phyloP scores from a whole-genome alignment of 495 filamentous ascomycete genomes.

The Lasiosphaeria hispida region DNA sequence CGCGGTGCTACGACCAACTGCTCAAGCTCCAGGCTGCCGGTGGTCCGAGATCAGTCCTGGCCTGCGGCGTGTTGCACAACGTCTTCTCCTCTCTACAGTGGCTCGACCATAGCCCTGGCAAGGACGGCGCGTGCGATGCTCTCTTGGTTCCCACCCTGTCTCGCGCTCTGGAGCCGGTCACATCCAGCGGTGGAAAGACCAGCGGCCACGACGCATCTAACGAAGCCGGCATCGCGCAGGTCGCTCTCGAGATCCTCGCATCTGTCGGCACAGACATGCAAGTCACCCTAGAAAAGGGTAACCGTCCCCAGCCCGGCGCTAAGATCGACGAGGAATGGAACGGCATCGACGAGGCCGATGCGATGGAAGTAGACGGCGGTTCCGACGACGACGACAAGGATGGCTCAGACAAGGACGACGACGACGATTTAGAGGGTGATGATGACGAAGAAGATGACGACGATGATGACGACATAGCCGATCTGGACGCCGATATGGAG shows the following conservation, averaged over 20 bases:
- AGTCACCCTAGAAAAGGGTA: conserved; percentile 41
- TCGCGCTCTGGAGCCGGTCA: conserved; percentile 33
- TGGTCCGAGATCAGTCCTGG: conserved; percentile 39
- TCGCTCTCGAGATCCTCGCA: conserved; percentile 55
- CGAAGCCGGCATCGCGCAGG: conserved; percentile 39
- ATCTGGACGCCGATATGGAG: conserved; percentile 58
- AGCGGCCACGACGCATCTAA: conserved; percentile 28
- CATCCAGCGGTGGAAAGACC: conserved; percentile 18
- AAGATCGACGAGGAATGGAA: conserved; percentile 29
- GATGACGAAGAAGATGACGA: conserved; percentile 33
- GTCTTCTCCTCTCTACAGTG: conserved; percentile 45
- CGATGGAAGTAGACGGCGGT: conserved; percentile 30
- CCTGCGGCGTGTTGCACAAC: conserved; percentile 55
- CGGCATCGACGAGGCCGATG: conserved; percentile 33
- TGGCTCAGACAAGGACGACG: conserved; percentile 24
- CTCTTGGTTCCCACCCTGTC: conserved; percentile 45
- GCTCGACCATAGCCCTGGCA: conserved; percentile 47
- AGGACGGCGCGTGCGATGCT: conserved; percentile 47
- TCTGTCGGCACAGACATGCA: conserved; percentile 58
- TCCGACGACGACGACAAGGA: conserved; percentile 33
- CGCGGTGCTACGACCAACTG: conserved; percentile 38
- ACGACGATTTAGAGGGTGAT: conserved; percentile 33
- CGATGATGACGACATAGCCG: conserved; percentile 48
- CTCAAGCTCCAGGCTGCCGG: conserved; percentile 32
- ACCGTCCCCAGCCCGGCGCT: conserved; percentile 18